These are phyloP conservation scores for Lasiodiplodia theobromae DNA, from an alignment of 2,329 filamentous ascomycete species.

Conservation along the genomic window DNA sequence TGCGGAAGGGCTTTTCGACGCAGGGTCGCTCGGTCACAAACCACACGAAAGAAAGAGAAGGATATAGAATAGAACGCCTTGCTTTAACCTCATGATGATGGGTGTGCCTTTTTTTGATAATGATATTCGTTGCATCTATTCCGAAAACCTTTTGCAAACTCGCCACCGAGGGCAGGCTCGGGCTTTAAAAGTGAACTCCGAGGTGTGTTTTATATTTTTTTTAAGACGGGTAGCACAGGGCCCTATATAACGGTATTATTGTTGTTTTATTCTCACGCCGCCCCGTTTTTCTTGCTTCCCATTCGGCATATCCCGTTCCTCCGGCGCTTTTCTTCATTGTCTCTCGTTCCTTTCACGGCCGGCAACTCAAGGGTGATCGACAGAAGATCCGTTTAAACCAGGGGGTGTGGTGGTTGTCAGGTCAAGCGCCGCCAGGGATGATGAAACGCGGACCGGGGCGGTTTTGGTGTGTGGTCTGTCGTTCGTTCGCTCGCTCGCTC, in stretches of 20 bases:
- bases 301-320: background rate
- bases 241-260: background rate
- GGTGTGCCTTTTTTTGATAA: too few relatives aligned
- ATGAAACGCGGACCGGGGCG: background rate
- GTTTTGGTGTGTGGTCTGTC: background rate
- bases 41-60: background rate
- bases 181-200: too few relatives aligned
- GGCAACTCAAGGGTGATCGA: background rate
- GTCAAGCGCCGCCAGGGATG: too few relatives aligned
- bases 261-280: background rate
- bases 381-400: conserved; percentile 1
- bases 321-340: background rate
- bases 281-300: background rate
- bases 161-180: too few relatives aligned
- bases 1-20: background rate
- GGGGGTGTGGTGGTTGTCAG: too few relatives aligned
- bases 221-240: background rate
- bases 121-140: too few relatives aligned
- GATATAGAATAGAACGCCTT: background rate
- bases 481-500: too few relatives aligned
- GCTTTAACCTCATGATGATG: background rate
- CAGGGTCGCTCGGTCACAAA: background rate
- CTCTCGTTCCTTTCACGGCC: background rate
- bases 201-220: background rate
- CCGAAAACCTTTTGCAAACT: too few relatives aligned